A percentile compares a stretch with the other conserved stretches of the same genome.
phyloP scores from a whole-genome alignment of 2,329 filamentous ascomycete genomes.

The Coleophoma eucalyptorum region DNA sequence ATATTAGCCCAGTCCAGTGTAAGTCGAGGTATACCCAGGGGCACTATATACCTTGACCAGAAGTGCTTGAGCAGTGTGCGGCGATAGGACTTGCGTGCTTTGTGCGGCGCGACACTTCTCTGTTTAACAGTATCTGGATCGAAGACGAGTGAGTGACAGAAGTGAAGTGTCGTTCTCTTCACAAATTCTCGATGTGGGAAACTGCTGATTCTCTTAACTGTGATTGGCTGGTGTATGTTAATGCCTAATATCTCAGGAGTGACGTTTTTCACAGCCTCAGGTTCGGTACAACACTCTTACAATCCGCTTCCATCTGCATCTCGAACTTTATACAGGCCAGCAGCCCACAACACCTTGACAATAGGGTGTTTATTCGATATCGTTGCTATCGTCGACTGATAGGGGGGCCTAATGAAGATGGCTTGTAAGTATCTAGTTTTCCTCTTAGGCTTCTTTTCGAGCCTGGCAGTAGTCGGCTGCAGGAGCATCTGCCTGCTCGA shows the following conservation, averaged over 20 bases:
- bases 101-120: no score
- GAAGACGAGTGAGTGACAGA: not conserved
- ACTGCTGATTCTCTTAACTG: not conserved
- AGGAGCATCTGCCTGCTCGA: conserved; percentile 18
- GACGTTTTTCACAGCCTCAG: not conserved
- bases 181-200: not conserved
- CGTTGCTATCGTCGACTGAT: not conserved
- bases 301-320: not conserved
- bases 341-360: not conserved
- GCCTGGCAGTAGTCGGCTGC: conserved; percentile 10
- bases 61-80: not conserved
- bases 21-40: not conserved
- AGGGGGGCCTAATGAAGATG: conserved; percentile 27
- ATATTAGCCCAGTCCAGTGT: not conserved
- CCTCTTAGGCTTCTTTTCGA: conserved; percentile 7
- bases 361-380: not conserved
- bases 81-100: no score
- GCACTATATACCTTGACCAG: not conserved
- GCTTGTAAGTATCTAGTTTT: conserved; percentile 31
- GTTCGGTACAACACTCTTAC: not conserved
- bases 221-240: not conserved
- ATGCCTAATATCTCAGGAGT: not conserved
- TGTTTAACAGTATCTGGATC: no score
- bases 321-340: not conserved
- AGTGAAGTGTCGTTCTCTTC: not conserved